These are phyloP conservation scores for Candida awuae DNA, from an alignment of 805 yeast species.

Conservation along the genomic window DNA sequence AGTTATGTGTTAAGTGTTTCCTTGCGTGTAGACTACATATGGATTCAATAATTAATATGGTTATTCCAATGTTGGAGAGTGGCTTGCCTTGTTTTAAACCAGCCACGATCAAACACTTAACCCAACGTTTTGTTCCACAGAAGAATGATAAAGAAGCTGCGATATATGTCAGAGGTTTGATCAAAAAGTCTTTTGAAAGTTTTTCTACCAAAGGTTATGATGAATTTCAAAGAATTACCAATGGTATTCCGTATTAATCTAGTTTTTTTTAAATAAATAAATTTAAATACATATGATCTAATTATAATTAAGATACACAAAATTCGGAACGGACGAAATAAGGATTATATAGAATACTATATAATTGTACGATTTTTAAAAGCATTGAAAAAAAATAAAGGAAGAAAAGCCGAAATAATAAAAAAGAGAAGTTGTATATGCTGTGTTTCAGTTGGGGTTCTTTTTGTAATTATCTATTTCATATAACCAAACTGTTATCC, in stretches of 20 bases:
- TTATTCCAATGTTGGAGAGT: conserved; percentile 86
- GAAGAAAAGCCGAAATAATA: background rate
- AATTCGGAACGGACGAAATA: background rate
- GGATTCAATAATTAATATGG: conserved; percentile 78
- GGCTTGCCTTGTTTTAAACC: conserved; percentile 96
- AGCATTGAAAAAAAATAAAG: background rate
- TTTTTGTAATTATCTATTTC: background rate
- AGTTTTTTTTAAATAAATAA: background rate
- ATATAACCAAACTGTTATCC: conserved; percentile 11
- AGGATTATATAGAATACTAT: background rate
- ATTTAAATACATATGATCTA: too few relatives aligned
- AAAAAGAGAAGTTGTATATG: background rate
- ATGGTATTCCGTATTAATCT: conserved; percentile 86
- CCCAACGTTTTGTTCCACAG: conserved; percentile 70
- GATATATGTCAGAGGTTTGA: conserved; percentile 60
- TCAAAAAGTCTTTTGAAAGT: conserved; percentile 78
- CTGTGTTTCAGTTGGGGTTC: background rate
- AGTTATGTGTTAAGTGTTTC: conserved; percentile 86
- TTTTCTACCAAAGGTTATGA: conserved; percentile 90
- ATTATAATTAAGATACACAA: too few relatives aligned
- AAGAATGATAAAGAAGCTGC: conserved; percentile 86
- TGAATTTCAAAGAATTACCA: conserved; percentile 92
- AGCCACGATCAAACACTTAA: conserved; percentile 69
- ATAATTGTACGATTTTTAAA: background rate
- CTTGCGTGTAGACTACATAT: conserved; percentile 82